Percentiles rank a stretch among this genome's conserved stretches.
These are phyloP conservation scores for Microbotryomycetes sp. DNA, from an alignment of 1,284 basidiomycete genomes.

Conservation along the genomic window DNA sequence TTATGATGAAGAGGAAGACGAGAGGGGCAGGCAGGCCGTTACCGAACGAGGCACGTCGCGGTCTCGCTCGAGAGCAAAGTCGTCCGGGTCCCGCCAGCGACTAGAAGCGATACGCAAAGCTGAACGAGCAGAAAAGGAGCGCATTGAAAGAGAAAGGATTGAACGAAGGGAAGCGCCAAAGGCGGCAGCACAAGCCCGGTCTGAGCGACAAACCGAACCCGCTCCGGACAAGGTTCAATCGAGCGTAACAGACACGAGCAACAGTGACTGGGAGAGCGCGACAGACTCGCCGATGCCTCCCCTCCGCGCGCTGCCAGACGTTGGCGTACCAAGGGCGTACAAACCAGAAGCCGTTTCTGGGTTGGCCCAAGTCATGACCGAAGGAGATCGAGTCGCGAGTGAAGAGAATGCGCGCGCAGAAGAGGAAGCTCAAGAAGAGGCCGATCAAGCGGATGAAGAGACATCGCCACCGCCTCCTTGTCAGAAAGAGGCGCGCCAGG, in stretches of 20 bases:
- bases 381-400: not conserved
- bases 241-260: not conserved
- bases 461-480: not conserved
- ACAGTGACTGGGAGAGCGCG: slow-evolving; percentile 22
- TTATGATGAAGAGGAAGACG: too few relatives aligned
- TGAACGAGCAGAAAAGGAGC: not conserved
- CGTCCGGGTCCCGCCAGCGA: not conserved
- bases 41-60: not conserved
- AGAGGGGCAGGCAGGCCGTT: not conserved
- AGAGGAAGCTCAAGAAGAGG: not conserved
- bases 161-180: not conserved
- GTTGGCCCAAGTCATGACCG: not conserved
- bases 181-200: not conserved
- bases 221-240: slow-evolving; percentile 6
- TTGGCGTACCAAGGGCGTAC: not conserved
- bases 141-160: not conserved
- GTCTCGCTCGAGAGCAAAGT: not conserved
- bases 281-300: slow-evolving; percentile 24
- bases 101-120: not conserved
- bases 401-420: not conserved
- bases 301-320: slow-evolving; percentile 10
- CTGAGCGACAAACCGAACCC: not conserved
- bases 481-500: not conserved
- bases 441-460: not conserved
- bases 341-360: not conserved